These are phyloP conservation scores for Cenchrus americanus DNA, from an alignment of 176 grass and related monocot genomes.

Conservation along the genomic window DNA sequence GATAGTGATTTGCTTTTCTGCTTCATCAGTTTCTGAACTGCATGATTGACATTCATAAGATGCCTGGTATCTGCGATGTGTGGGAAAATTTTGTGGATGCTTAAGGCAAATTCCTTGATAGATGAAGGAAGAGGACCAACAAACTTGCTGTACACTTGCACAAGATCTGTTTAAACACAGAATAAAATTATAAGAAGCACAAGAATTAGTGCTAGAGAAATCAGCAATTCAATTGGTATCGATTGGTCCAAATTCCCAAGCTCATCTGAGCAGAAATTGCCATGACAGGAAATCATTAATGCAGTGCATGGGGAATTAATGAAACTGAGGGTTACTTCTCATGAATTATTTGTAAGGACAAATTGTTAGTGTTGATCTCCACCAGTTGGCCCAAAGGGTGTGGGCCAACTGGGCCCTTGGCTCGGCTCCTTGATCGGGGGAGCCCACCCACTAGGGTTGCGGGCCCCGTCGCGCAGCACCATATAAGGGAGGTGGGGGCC, in stretches of 20 bases:
- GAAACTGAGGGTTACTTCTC: constrained; percentile 17
- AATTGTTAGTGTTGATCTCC: not conserved
- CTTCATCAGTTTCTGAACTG: constrained; percentile 69
- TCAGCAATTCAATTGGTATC: not conserved
- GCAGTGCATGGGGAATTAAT: not conserved
- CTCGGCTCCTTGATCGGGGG: too few relatives aligned
- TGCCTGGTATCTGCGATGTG: constrained; percentile 82
- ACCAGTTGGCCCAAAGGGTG: too few relatives aligned
- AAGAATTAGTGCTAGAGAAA: constrained; percentile 20
- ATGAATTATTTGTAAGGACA: not conserved
- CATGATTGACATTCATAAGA: constrained; percentile 62
- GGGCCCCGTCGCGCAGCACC: too few relatives aligned
- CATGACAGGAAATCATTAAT: not conserved
- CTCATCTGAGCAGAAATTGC: constrained; percentile 4
- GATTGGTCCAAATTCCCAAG: not conserved
- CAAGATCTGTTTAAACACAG: constrained; percentile 76
- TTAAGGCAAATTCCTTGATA: constrained; percentile 62
- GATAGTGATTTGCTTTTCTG: constrained; percentile 89
- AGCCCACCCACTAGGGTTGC: too few relatives aligned
- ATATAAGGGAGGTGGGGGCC: too few relatives aligned
- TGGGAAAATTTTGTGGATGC: constrained; percentile 77
- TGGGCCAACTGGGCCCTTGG: too few relatives aligned
- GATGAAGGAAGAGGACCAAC: constrained; percentile 85
- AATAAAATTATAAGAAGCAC: constrained; percentile 37
- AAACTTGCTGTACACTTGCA: constrained; percentile 87